A percentile compares a stretch with the other conserved stretches of the same genome.
Conservation (phyloP, 805 yeast genomes). For the Sugiyamaella floridensis region DNA sequence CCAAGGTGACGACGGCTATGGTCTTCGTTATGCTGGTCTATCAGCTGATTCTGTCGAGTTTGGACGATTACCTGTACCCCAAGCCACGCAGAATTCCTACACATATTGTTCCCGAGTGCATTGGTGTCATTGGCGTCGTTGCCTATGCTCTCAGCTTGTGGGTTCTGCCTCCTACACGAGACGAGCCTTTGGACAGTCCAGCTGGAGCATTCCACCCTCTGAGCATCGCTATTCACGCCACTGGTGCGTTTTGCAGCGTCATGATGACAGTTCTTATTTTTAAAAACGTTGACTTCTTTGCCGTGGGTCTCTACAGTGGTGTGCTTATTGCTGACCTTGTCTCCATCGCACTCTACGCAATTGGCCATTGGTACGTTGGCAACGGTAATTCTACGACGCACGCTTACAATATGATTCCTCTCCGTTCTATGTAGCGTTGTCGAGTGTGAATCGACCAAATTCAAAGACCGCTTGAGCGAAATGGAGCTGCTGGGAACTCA, state of each 20-base stretch:
- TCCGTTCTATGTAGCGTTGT: not conserved
- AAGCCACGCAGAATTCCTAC: not conserved
- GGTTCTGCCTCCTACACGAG: constrained; percentile 6
- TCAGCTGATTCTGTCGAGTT: not conserved
- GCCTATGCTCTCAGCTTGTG: constrained; percentile 4
- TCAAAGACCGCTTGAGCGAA: too few relatives aligned
- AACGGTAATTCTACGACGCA: not conserved
- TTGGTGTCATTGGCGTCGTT: constrained; percentile 10
- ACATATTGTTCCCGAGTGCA: not conserved
- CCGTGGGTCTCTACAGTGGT: constrained; percentile 1
- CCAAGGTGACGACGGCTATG: not conserved
- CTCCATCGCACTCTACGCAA: not conserved
- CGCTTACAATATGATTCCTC: not conserved
- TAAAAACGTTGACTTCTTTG: constrained; percentile 17
- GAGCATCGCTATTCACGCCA: constrained; percentile 19
- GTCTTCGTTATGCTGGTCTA: not conserved
- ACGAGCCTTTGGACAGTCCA: constrained; percentile 8
- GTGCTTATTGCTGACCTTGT: not conserved
- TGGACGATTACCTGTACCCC: not conserved
- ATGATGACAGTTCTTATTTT: constrained; percentile 15
- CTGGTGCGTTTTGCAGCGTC: constrained; percentile 16
- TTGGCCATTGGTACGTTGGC: not conserved
- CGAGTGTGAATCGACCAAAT: not conserved
- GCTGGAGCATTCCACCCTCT: constrained; percentile 17
- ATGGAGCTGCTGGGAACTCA: too few relatives aligned